These are phyloP conservation scores for Suillus americanus DNA, from an alignment of 768 basidiomycete species.

Conservation along the genomic window DNA sequence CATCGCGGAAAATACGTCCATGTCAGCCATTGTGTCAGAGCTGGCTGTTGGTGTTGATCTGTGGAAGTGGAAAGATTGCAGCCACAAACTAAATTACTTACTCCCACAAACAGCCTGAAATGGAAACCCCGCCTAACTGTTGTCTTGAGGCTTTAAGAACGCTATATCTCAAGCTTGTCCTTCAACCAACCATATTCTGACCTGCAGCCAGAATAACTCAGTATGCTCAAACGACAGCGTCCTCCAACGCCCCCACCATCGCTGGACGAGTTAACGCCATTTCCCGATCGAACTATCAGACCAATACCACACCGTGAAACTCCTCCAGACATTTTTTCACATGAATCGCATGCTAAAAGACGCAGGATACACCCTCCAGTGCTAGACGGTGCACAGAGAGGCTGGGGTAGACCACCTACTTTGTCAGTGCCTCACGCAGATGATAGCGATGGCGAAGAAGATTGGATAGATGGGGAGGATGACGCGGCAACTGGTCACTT, in stretches of 20 bases:
- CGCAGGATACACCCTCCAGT: constrained; percentile 51
- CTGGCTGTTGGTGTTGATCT: constrained; percentile 5
- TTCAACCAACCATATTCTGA: constrained; percentile 1
- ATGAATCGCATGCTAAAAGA: constrained; percentile 47
- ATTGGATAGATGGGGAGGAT: constrained; percentile 33
- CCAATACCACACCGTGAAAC: constrained; percentile 12
- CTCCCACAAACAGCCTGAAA: constrained; percentile 6
- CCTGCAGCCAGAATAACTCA: not conserved
- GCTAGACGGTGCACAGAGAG: constrained; percentile 51
- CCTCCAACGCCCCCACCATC: constrained; percentile 43
- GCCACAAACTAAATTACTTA: constrained; percentile 2
- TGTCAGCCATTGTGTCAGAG: constrained; percentile 45
- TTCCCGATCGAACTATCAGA: constrained; percentile 15
- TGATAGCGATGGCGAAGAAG: constrained; percentile 31
- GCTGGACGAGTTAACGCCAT: constrained; percentile 19
- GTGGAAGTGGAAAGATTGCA: constrained; percentile 1
- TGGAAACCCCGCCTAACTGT: constrained; percentile 7
- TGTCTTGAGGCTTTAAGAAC: constrained; percentile 1
- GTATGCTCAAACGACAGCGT: constrained; percentile 58
- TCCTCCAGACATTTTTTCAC: constrained; percentile 14
- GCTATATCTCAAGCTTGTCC: not conserved
- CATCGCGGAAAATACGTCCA: constrained; percentile 79
- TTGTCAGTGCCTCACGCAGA: not conserved
- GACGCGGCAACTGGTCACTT: constrained; percentile 33
- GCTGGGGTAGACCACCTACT: constrained; percentile 32